These are phyloP conservation scores for Jamesozyma piceae DNA, from an alignment of 805 yeast genomes.

Conservation along the genomic window DNA sequence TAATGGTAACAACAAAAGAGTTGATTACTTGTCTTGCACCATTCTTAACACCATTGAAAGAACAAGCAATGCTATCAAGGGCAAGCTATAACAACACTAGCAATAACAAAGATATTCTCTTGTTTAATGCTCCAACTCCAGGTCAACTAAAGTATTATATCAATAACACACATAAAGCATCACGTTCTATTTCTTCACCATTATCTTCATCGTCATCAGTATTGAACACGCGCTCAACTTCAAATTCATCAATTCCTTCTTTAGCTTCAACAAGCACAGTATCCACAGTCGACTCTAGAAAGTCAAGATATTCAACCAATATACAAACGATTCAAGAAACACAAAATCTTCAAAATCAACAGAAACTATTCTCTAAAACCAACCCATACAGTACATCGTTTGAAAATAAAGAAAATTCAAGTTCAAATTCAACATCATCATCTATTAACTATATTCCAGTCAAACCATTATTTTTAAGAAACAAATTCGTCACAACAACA, in stretches of 20 bases:
- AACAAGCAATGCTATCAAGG: not conserved
- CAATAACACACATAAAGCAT: slow-evolving; percentile 4
- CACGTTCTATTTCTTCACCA: slow-evolving; percentile 8
- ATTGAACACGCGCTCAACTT: slow-evolving; percentile 25
- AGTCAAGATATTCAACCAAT: slow-evolving; percentile 1
- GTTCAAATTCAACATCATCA: not conserved
- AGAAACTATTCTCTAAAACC: not conserved
- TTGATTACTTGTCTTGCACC: slow-evolving; percentile 61
- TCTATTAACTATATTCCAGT: not conserved
- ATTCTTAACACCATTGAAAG: slow-evolving; percentile 53
- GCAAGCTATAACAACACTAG: not conserved
- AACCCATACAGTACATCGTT: slow-evolving; percentile 6
- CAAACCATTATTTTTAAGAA: slow-evolving; percentile 1
- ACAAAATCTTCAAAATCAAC: too few species aligned
- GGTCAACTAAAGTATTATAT: slow-evolving; percentile 11
- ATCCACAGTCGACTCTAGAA: slow-evolving; percentile 16
- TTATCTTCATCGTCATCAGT: slow-evolving; percentile 5
- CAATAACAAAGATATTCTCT: slow-evolving; percentile 31
- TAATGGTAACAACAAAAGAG: slow-evolving; percentile 62
- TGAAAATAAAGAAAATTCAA: slow-evolving; percentile 3
- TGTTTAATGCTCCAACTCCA: slow-evolving; percentile 18
- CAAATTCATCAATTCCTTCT: slow-evolving; percentile 34
- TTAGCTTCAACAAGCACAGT: slow-evolving; percentile 34
- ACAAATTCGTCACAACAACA: not conserved
- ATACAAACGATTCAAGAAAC: slow-evolving; percentile 1